phyloP scores from a whole-genome alignment of 2,329 filamentous ascomycete genomes.

The Diaporthe citrichinensis region DNA sequence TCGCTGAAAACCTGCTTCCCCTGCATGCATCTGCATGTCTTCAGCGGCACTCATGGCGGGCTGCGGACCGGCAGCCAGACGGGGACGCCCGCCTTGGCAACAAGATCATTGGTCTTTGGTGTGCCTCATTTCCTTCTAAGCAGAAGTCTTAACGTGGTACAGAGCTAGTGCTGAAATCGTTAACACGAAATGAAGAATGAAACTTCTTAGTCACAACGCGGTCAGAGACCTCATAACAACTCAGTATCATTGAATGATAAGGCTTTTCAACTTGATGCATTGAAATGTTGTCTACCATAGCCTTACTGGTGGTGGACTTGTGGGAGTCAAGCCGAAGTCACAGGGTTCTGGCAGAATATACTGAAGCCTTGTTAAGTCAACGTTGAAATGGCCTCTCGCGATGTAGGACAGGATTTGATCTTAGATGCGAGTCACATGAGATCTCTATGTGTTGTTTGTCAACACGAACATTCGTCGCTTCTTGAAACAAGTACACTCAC shows the following conservation, averaged over 20 bases:
- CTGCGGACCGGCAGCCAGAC: background rate
- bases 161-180: background rate
- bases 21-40: background rate
- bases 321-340: background rate
- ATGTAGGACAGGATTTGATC: background rate
- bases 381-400: background rate
- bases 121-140: background rate
- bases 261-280: background rate
- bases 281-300: background rate
- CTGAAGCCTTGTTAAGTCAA: background rate
- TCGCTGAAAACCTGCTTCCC: constrained; percentile 30
- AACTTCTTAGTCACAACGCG: background rate
- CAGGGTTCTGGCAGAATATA: background rate
- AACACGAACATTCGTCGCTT: background rate
- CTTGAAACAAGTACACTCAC: background rate
- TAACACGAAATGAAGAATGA: background rate
- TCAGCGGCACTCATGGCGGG: constrained; percentile 1
- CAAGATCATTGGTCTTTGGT: background rate
- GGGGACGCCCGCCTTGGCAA: constrained; percentile 24
- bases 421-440: background rate
- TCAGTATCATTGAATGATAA: background rate
- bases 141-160: background rate
- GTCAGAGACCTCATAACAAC: background rate
- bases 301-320: background rate
- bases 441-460: background rate